A percentile compares a stretch with the other conserved stretches of the same genome.
Conservation (phyloP, 306 rosid genomes). For the Casuarina equisetifolia region DNA sequence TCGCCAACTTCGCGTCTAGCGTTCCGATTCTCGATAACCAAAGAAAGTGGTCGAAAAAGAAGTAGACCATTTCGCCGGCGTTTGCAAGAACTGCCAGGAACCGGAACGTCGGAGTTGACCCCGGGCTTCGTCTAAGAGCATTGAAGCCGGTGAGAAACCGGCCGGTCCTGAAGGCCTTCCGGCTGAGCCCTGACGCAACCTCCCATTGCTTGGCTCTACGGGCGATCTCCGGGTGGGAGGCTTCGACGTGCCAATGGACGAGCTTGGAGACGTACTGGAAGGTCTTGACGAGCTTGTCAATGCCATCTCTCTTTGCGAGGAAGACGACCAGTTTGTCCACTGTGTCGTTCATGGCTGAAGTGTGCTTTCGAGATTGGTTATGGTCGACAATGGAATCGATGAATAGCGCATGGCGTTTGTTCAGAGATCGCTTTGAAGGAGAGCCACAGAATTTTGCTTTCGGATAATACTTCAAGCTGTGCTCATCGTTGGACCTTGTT, state of each 20-base stretch:
- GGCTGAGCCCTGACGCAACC: constrained; percentile 75
- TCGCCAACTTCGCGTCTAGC: constrained; percentile 54
- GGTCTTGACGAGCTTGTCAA: constrained; percentile 98
- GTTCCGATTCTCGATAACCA: constrained; percentile 90
- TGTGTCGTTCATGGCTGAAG: constrained; percentile 59
- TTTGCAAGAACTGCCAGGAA: constrained; percentile 64
- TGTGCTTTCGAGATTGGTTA: neutral
- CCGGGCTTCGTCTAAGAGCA: constrained; percentile 64
- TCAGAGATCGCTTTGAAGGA: constrained; percentile 14
- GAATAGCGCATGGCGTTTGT: constrained; percentile 6
- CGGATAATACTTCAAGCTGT: constrained; percentile 48
- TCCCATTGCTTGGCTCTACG: constrained; percentile 76
- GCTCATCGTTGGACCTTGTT: constrained; percentile 49
- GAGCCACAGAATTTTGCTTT: constrained; percentile 52
- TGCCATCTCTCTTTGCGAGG: constrained; percentile 91
- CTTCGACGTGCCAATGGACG: constrained; percentile 68
- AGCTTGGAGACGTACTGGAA: constrained; percentile 89
- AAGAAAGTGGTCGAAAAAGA: constrained; percentile 91
- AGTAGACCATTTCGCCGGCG: constrained; percentile 90
- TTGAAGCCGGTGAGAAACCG: constrained; percentile 86
- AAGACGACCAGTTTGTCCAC: constrained; percentile 88
- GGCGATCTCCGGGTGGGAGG: constrained; percentile 45
- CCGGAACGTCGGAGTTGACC: constrained; percentile 42
- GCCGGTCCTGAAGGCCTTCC: constrained; percentile 89
- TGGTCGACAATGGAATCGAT: neutral